Evolutionary conservation across 495 filamentous ascomycete genomes (phyloP).

Genomic region (Ramalina intermedia): DNA sequence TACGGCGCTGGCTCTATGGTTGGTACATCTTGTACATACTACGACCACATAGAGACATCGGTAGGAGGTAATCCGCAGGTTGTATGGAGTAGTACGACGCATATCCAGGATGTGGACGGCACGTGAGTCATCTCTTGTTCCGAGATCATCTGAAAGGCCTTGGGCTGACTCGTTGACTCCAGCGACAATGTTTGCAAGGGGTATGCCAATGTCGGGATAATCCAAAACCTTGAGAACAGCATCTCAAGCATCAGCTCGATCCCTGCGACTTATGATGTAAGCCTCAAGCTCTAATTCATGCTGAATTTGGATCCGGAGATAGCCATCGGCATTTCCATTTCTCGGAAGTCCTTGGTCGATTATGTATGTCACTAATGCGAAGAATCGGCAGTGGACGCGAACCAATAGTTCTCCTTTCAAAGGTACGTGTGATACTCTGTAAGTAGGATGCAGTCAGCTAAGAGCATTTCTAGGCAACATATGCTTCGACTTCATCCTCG

Average conservation of each 20-base stretch:
- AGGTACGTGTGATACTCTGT: slow-evolving; percentile 11
- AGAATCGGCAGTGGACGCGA: slow-evolving; percentile 15
- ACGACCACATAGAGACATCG: slow-evolving; percentile 14
- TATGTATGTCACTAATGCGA: too few species aligned
- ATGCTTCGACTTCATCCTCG: slow-evolving; percentile 27
- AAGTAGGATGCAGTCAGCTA: neutral
- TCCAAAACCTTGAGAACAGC: slow-evolving; percentile 21
- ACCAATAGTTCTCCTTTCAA: slow-evolving; percentile 23
- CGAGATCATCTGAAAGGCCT: neutral
- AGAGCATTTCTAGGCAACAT: slow-evolving; percentile 16
- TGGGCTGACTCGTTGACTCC: neutral
- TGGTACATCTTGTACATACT: slow-evolving; percentile 24
- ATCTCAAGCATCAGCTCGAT: slow-evolving; percentile 23
- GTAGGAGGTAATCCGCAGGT: slow-evolving; percentile 16
- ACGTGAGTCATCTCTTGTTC: slow-evolving; percentile 8
- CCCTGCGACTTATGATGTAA: slow-evolving; percentile 18
- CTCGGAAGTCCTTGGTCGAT: neutral
- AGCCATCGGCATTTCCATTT: too few species aligned
- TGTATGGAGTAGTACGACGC: slow-evolving; percentile 18
- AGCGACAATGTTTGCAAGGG: slow-evolving; percentile 25
- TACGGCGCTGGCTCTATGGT: slow-evolving; percentile 19
- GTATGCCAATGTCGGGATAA: slow-evolving; percentile 27
- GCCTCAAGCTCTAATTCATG: neutral
- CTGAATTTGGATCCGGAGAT: too few species aligned
- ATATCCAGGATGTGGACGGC: slow-evolving; percentile 18